phyloP scores from a whole-genome alignment of 345 rosid species.

The Hibiscus mutabilis region DNA sequence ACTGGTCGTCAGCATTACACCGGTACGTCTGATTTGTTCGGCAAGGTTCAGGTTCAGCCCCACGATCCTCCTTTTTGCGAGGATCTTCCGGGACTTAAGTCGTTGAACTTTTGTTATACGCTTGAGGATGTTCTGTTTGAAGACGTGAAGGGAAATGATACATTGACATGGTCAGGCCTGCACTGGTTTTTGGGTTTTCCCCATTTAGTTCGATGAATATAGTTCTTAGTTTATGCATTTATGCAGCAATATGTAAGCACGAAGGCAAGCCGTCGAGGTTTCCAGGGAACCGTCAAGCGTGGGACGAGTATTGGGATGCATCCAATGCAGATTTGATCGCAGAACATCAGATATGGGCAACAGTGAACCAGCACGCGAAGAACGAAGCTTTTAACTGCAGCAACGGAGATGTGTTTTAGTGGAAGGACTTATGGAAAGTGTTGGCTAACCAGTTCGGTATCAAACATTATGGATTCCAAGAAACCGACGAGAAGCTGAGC shows the following conservation, averaged over 20 bases:
- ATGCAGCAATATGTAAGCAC: conserved; percentile 40
- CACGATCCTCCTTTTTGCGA: conserved; percentile 42
- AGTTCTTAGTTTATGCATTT: conserved; percentile 25
- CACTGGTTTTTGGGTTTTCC: conserved; percentile 30
- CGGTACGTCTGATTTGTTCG: conserved; percentile 22
- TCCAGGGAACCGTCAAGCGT: conserved; percentile 26
- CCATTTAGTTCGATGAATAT: conserved; percentile 32
- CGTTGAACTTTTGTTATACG: conserved; percentile 26
- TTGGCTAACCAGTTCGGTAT: conserved; percentile 31
- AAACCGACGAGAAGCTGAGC: conserved; percentile 15
- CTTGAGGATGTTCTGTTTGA: conserved; percentile 32
- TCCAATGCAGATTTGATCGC: conserved; percentile 40
- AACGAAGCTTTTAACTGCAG: conserved; percentile 31
- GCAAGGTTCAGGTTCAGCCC: conserved; percentile 13
- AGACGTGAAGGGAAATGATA: conserved; percentile 22
- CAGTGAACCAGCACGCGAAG: conserved; percentile 22
- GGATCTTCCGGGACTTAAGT: conserved; percentile 27
- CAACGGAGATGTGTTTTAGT: conserved; percentile 34
- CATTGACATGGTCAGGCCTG: conserved; percentile 44
- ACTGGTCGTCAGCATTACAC: conserved; percentile 31
- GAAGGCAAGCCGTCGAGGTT: conserved; percentile 28
- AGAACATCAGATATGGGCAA: conserved; percentile 40
- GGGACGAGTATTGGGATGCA: conserved; percentile 27
- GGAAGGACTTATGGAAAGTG: conserved; percentile 34
- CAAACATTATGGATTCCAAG: conserved; percentile 21